Conservation (phyloP, 208 protist species). For the Jaenimonas drosophilae region DNA sequence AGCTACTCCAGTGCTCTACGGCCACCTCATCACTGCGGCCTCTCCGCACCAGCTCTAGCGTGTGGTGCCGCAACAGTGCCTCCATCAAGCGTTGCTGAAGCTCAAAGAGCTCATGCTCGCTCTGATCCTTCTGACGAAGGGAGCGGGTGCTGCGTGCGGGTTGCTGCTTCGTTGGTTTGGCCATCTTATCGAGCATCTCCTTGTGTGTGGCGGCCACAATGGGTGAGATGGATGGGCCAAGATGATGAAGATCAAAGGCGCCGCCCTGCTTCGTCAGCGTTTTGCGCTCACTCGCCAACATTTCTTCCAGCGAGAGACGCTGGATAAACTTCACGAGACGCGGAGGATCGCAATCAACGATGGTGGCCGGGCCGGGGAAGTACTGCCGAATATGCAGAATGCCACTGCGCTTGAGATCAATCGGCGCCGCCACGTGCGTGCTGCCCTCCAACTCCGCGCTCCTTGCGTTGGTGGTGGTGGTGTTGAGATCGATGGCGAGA, state of each 20-base stretch:
- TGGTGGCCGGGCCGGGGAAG: slow-evolving; percentile 69
- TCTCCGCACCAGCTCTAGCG: slow-evolving; percentile 38
- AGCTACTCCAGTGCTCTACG: slow-evolving; percentile 25
- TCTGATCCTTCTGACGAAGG: slow-evolving; percentile 33
- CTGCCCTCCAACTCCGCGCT: slow-evolving; percentile 33
- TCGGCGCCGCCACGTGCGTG: slow-evolving; percentile 45
- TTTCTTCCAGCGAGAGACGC: slow-evolving; percentile 69
- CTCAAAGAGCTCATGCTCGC: slow-evolving; percentile 45
- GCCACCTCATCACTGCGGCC: slow-evolving; percentile 12
- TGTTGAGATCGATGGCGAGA: slow-evolving; percentile 58
- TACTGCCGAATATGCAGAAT: slow-evolving; percentile 87
- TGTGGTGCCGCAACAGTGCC: slow-evolving; percentile 52
- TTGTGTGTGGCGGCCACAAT: slow-evolving; percentile 12
- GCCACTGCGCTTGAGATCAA: slow-evolving; percentile 84
- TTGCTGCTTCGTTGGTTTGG: slow-evolving; percentile 10
- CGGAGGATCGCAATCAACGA: slow-evolving; percentile 79
- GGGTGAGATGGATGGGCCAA: slow-evolving; percentile 9
- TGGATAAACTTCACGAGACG: slow-evolving; percentile 80
- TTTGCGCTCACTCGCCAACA: slow-evolving; percentile 45
- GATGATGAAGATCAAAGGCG: slow-evolving; percentile 42
- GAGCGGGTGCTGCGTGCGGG: slow-evolving; percentile 25
- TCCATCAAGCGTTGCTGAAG: slow-evolving; percentile 62
- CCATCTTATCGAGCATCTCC: slow-evolving; percentile 13
- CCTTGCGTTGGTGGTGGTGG: slow-evolving; percentile 40
- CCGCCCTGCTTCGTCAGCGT: slow-evolving; percentile 14